Base-by-base conservation (phyloP, 2,329 filamentous ascomycete species). In the Colletotrichum camelliae region DNA sequence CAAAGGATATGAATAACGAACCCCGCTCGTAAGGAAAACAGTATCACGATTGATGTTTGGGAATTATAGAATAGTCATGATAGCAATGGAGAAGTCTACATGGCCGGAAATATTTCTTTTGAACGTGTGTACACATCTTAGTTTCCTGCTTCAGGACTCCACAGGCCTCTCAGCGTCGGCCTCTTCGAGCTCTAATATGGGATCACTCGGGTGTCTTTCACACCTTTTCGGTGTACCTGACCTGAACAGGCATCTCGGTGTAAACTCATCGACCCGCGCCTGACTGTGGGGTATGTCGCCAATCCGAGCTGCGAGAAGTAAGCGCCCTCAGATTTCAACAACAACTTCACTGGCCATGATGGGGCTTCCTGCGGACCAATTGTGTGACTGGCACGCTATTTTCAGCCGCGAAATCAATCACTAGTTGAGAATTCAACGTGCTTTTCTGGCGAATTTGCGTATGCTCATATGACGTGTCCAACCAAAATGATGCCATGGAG, bases 1-100 rank as follows among this genome's bases (percentile, higher is more conserved):
- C 43, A 65, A 58, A 33, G 64, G 43, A 24, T 33, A 74, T 69
- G 74, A 73, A 64, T 74, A 60, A 75, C 58, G 74, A 75, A 39
- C 73, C 58, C 31, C 74, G 29, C 29, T 75, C 58, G 43, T n/a
- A 55, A 72, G 33, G 57, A 43, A 67, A 64, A 43, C 27, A 66
- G 39, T 35, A 52, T 67, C 70, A 60, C 64, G 58, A 55, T 70
- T 68, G 64, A 60, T 64, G 70, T 58, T 52, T 52, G 43, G 33
- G 48, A 37, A 66, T 43, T 57, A 35, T 60, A 29, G 55, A 48
- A 64, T 73, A 64, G 58, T 39, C 52, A 75, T 27, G 70, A 65
- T 75, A 75, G 57, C 55, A 75, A 69, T 69, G 58, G 27, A 73
- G 35, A 33, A 15, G 16, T 37, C 27, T 64, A 52, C 43, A 57